A percentile compares a stretch with the other conserved stretches of the same genome.
Evolutionary conservation across 176 grass and related monocot species (phyloP).

Genomic region (Neostapfia colusana): DNA sequence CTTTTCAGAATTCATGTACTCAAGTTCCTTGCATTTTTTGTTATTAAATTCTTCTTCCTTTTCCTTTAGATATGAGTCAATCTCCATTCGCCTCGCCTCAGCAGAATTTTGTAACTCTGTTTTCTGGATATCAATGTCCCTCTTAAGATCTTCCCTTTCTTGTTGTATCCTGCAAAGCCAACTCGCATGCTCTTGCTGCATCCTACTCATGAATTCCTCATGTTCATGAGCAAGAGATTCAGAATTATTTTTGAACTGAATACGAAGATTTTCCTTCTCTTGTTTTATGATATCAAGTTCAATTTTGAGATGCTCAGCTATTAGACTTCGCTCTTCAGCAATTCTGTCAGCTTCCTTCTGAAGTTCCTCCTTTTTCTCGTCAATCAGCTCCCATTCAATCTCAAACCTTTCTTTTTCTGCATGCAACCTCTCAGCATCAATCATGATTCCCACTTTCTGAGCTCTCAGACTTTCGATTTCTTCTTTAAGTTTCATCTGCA

Average conservation of each 20-base stretch:
- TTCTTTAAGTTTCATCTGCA: constrained; percentile 82
- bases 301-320: constrained; percentile 57
- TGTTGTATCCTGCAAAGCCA: constrained; percentile 69
- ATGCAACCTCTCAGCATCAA: constrained; percentile 77
- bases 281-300: constrained; percentile 69
- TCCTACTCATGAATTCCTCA: constrained; percentile 74
- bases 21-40: constrained; percentile 69
- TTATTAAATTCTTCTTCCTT: constrained; percentile 66
- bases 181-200: constrained; percentile 70
- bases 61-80: constrained; percentile 72
- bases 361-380: constrained; percentile 85
- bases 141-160: constrained; percentile 78
- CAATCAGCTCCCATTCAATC: constrained; percentile 87
- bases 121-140: constrained; percentile 74
- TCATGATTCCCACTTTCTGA: constrained; percentile 63
- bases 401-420: constrained; percentile 95
- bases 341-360: constrained; percentile 62
- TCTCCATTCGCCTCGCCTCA: constrained; percentile 62
- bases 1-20: constrained; percentile 73
- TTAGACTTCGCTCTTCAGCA: constrained; percentile 62
- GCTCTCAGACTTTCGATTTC: constrained; percentile 92
- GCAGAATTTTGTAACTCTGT: constrained; percentile 68
- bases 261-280: constrained; percentile 71
- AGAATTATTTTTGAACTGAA: constrained; percentile 63
- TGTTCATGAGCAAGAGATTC: constrained; percentile 71